Conservation (phyloP, 768 basidiomycete genomes). For the Pulveroboletus frians region DNA sequence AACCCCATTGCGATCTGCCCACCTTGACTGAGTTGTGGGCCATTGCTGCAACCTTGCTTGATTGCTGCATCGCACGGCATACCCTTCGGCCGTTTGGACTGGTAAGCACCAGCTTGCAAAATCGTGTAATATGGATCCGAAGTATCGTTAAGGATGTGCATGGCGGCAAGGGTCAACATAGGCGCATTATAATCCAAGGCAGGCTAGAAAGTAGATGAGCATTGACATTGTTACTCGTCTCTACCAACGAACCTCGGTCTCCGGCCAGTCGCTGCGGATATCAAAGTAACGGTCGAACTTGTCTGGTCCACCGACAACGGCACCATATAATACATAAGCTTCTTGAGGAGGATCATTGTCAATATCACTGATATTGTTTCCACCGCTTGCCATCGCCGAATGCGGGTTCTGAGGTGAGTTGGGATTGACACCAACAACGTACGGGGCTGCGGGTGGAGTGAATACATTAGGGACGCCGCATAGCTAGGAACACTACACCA, state of each 20-base stretch:
- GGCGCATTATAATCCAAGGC: constrained; percentile 91
- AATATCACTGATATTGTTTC: constrained; percentile 60
- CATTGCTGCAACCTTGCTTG: constrained; percentile 45
- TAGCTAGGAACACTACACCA: constrained; percentile 13
- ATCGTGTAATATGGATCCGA: constrained; percentile 76
- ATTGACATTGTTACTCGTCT: background rate
- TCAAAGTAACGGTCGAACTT: constrained; percentile 73
- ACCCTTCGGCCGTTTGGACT: constrained; percentile 55
- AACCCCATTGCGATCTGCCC: constrained; percentile 70
- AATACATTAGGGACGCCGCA: background rate
- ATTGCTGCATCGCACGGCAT: constrained; percentile 77
- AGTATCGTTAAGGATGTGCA: constrained; percentile 61
- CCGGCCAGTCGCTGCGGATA: constrained; percentile 83
- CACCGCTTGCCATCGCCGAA: constrained; percentile 84
- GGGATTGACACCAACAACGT: constrained; percentile 84
- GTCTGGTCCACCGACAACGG: constrained; percentile 84
- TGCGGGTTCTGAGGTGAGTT: constrained; percentile 91
- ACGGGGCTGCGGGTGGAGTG: constrained; percentile 29
- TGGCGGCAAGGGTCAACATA: constrained; percentile 78
- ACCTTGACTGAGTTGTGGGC: constrained; percentile 49
- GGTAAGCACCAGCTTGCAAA: constrained; percentile 64
- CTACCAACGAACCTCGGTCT: constrained; percentile 61
- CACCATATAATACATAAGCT: constrained; percentile 80
- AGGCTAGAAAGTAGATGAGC: constrained; percentile 36
- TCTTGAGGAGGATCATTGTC: constrained; percentile 68